A percentile compares a stretch with the other conserved stretches of the same genome.
Conservation (phyloP, 306 rosid genomes). For the Citrullus amarus region DNA sequence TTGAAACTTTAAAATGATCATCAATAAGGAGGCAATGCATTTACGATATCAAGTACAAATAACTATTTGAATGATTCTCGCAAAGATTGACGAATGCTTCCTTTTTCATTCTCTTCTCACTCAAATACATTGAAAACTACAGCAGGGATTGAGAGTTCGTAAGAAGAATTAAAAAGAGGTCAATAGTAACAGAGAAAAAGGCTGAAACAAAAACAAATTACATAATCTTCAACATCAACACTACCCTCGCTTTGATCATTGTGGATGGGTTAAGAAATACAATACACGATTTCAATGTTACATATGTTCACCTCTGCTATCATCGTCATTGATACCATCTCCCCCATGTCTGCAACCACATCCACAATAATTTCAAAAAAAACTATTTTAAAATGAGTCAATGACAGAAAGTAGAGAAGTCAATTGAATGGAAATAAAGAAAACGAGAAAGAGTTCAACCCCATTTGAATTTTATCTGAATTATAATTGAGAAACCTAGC, state of each 20-base stretch:
- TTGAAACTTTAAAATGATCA: background rate
- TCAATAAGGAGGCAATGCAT: too few relatives aligned
- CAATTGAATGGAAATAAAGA: background rate
- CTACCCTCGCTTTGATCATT: background rate
- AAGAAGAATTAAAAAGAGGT: background rate
- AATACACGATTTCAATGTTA: slow-evolving; percentile 39
- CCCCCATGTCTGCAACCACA: slow-evolving; percentile 62
- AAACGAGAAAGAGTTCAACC: background rate
- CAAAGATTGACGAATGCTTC: background rate
- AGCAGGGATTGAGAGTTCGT: background rate
- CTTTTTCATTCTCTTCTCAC: slow-evolving; percentile 1
- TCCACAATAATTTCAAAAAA: background rate
- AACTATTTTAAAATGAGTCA: too few relatives aligned
- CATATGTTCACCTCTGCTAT: slow-evolving; percentile 66
- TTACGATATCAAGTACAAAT: background rate
- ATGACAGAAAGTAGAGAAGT: background rate
- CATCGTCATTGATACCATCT: slow-evolving; percentile 56
- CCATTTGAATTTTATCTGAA: background rate
- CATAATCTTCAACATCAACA: background rate
- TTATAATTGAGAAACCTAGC: background rate
- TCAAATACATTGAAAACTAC: background rate
- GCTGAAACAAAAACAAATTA: background rate
- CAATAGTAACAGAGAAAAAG: background rate
- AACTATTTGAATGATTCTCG: background rate
- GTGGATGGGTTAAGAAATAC: slow-evolving; percentile 17